Conservation (phyloP, 1,284 basidiomycete species). For the Heliocybe sulcata region DNA sequence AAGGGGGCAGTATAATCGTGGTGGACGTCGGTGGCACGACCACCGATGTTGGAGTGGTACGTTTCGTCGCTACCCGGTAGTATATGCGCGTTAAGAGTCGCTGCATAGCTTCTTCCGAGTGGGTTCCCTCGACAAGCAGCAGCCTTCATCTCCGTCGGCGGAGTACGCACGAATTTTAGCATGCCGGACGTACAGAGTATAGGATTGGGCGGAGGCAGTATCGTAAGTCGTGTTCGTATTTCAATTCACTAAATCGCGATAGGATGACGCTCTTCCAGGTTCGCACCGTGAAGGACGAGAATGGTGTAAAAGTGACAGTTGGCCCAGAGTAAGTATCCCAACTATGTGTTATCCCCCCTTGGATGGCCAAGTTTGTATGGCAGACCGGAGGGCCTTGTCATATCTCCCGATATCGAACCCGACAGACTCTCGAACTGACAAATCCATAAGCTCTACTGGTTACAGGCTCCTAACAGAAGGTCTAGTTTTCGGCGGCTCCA, state of each 20-base stretch:
- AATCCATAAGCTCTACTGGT: neutral
- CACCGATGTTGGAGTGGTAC: conserved; percentile 38
- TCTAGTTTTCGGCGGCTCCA: conserved; percentile 41
- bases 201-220: neutral
- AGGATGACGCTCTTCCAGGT: neutral
- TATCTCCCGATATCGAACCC: neutral
- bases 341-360: no score
- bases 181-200: conserved; percentile 34
- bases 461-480: conserved; percentile 1
- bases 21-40: conserved; percentile 52
- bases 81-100: neutral
- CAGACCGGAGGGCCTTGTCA: no score
- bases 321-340: conserved; percentile 43
- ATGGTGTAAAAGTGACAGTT: conserved; percentile 28
- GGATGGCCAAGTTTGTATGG: no score
- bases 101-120: conserved; percentile 29
- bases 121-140: conserved; percentile 46
- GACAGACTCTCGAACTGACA: neutral
- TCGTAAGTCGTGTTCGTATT: neutral
- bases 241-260: no score
- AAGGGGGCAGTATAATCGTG: conserved; percentile 38
- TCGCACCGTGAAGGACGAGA: conserved; percentile 47
- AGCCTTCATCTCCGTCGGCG: conserved; percentile 37
- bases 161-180: conserved; percentile 35
- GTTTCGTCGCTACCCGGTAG: neutral